These are phyloP conservation scores for Suillus subalutaceus DNA, from an alignment of 768 basidiomycete species.

Conservation along the genomic window DNA sequence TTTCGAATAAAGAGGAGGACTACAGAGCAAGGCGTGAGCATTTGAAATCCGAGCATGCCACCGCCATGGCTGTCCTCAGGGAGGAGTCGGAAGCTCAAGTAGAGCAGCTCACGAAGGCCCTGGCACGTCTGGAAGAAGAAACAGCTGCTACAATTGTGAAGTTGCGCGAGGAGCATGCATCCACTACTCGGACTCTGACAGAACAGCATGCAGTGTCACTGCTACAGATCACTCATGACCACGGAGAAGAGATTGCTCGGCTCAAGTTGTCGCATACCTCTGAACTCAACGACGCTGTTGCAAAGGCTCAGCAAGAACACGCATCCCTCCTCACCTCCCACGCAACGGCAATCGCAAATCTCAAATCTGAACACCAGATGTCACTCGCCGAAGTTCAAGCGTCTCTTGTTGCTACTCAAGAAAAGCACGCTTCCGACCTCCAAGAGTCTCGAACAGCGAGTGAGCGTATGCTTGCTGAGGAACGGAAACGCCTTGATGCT, in stretches of 20 bases:
- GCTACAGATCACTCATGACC: conserved; percentile 55
- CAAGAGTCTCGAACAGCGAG: conserved; percentile 39
- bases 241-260: conserved; percentile 55
- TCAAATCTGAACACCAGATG: conserved; percentile 52
- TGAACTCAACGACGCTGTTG: conserved; percentile 34
- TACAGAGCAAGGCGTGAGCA: conserved; percentile 42
- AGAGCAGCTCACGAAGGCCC: conserved; percentile 62
- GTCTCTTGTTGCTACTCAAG: conserved; percentile 40
- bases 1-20: conserved; percentile 63
- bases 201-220: conserved; percentile 60
- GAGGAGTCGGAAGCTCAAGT: conserved; percentile 47
- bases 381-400: conserved; percentile 45
- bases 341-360: conserved; percentile 39
- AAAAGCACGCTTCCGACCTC: conserved; percentile 37
- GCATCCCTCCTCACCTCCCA: conserved; percentile 43
- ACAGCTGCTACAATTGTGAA: conserved; percentile 37
- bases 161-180: conserved; percentile 51
- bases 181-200: conserved; percentile 47
- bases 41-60: conserved; percentile 39
- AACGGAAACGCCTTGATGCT: conserved; percentile 47
- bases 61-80: conserved; percentile 31
- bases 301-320: conserved; percentile 40
- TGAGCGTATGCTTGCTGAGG: conserved; percentile 42
- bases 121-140: conserved; percentile 54
- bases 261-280: conserved; percentile 52